Evolutionary conservation across 129 eudicot genomes (phyloP).

Genomic region (Chrysanthemum lavandulifolium): DNA sequence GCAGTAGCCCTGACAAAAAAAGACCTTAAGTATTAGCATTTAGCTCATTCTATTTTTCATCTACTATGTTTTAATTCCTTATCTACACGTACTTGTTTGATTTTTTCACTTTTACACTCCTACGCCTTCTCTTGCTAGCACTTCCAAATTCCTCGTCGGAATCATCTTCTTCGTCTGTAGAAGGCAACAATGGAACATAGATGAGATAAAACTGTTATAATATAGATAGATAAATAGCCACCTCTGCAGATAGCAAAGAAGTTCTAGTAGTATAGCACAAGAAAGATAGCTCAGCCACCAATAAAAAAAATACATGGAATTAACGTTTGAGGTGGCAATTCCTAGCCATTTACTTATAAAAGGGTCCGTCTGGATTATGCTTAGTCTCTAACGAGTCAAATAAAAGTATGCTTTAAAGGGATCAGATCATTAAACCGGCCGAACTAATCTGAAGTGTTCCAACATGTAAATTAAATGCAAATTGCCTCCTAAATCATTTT

Average conservation of each 20-base stretch:
- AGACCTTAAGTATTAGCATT: slow-evolving; percentile 24
- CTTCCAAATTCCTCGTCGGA: slow-evolving; percentile 70
- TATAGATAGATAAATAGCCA: slow-evolving; percentile 15
- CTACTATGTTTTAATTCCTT: background rate
- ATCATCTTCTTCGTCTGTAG: slow-evolving; percentile 64
- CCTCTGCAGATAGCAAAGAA: background rate
- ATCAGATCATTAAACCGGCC: no score
- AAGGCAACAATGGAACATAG: slow-evolving; percentile 15
- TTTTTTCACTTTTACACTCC: slow-evolving; percentile 62
- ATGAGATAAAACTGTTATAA: background rate
- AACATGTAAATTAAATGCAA: no score
- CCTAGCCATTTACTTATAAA: no score
- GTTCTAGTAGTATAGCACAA: background rate
- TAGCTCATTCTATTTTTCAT: slow-evolving; percentile 5
- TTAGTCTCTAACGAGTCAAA: no score
- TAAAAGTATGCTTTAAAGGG: no score
- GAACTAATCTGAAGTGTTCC: no score
- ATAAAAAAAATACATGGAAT: no score
- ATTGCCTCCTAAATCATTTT: background rate
- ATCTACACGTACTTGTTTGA: slow-evolving; percentile 55
- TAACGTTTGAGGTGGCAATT: no score
- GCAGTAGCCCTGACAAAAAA: slow-evolving; percentile 58
- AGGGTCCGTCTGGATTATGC: no score
- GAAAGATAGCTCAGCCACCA: background rate
- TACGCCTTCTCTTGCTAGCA: slow-evolving; percentile 83